phyloP scores from a whole-genome alignment of 2,329 filamentous ascomycete genomes.

The Pseudocercospora macadamiae region DNA sequence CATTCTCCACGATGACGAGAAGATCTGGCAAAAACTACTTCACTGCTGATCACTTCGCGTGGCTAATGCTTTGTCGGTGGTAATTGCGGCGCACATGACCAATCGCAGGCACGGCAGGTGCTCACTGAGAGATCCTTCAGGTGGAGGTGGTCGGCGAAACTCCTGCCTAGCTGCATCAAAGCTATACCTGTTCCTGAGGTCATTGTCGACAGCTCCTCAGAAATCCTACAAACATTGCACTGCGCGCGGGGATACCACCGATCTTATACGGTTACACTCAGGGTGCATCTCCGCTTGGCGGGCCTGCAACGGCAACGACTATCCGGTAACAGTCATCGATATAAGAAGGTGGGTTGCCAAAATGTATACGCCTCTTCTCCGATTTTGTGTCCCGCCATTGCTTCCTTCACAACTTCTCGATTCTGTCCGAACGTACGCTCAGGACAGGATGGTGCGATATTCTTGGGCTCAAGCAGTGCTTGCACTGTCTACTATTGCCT shows the following conservation, averaged over 20 bases:
- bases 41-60: neutral
- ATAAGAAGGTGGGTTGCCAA: constrained; percentile 6
- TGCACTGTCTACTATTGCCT: constrained; percentile 26
- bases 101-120: neutral
- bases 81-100: constrained; percentile 1
- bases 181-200: constrained; percentile 6
- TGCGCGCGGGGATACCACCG: neutral
- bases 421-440: constrained; percentile 7
- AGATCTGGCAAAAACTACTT: neutral
- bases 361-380: constrained; percentile 8
- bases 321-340: neutral
- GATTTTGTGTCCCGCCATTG: neutral
- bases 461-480: constrained; percentile 28
- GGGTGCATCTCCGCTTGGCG: neutral
- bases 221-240: constrained; percentile 1
- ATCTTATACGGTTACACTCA: constrained; percentile 5
- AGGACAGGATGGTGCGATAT: constrained; percentile 24
- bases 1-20: neutral
- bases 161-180: neutral
- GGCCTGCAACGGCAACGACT: neutral
- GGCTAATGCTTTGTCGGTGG: neutral
- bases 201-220: neutral
- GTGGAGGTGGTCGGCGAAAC: constrained; percentile 7
- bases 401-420: constrained; percentile 7
- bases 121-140: neutral